phyloP scores from a whole-genome alignment of 2,329 filamentous ascomycete species.

The Pseudogymnoascus sp. region DNA sequence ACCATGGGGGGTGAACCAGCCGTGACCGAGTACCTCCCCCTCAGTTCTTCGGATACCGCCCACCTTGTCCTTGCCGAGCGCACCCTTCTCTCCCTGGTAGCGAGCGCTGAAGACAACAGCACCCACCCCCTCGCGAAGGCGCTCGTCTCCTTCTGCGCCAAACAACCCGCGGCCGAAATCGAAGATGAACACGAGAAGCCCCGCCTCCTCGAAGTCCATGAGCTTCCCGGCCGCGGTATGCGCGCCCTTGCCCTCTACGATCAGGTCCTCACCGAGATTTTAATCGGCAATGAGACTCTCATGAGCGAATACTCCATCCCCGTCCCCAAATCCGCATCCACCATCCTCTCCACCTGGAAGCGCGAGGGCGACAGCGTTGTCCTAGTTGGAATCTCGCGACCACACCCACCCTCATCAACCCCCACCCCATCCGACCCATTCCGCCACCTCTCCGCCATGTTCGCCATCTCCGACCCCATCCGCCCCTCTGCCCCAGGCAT shows the following conservation, averaged over 20 bases:
- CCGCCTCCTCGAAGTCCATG: conserved; percentile 42
- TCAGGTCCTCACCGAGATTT: conserved; percentile 37
- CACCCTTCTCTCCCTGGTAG: not conserved
- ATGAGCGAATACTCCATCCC: conserved; percentile 44
- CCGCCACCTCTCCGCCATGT: conserved; percentile 53
- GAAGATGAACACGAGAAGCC: conserved; percentile 16
- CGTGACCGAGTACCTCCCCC: conserved; percentile 39
- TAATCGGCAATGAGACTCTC: conserved; percentile 68
- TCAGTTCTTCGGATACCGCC: not conserved
- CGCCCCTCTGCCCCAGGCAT: conserved; percentile 63
- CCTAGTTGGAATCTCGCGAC: conserved; percentile 42
- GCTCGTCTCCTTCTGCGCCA: conserved; percentile 54
- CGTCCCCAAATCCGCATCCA: conserved; percentile 31
- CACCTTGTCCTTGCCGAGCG: not conserved
- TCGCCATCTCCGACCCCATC: conserved; percentile 75
- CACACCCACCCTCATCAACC: not conserved
- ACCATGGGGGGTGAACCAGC: conserved; percentile 59
- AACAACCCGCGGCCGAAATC: not conserved
- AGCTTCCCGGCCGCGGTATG: conserved; percentile 66
- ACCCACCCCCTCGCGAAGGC: conserved; percentile 69
- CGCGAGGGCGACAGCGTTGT: conserved; percentile 56
- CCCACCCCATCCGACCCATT: not conserved
- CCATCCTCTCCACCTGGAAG: conserved; percentile 50
- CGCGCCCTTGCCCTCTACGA: conserved; percentile 43
- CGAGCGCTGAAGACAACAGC: conserved; percentile 59